Evolutionary conservation across 306 rosid species (phyloP), one percentile per base, ranked within the genome.

Genomic region (Vigna nakashimae): DNA sequence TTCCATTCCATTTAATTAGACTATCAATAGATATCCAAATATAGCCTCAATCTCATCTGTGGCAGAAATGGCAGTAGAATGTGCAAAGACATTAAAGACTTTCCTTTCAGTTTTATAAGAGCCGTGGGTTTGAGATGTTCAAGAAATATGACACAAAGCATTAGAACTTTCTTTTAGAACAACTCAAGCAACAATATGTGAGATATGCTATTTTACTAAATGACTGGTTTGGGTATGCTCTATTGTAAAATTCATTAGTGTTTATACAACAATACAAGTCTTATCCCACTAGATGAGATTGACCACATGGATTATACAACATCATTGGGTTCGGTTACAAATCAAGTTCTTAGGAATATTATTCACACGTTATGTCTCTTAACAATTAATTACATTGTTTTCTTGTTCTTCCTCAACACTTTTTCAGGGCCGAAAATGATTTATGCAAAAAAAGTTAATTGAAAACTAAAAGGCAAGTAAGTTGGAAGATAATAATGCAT

Each of bases 21-120:
- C 50, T 64, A n/a, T 64, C 16, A 64, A 17, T 64, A 1, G 9
- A 38, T 64, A 64, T 64, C 30, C 11, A 55, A 62, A 34, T 8
- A 7, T 65, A 40, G 16, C 9, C 50, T 40, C 17, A 65, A 17
- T 65, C 50, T 64, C 69, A 38, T 52, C 36, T 34, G 24, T 42
- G 60, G 6, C 24, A 24, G 42, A 58, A 59, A 49, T 60, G 71
- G 1, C 22, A 20, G 76, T n/a, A 58, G 50, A 69, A 69, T 58
- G 22, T 58, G 76, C 48, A 53, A 68, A 45, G 38, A 57, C 13
- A 30, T 4, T 20, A 57, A 65, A 78, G 13, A 30, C 30, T 51
- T 24, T 14, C 52, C 48, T 11, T 45, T 69, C 51, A 69, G 70
- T 48, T 67, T 67, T 30, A 16, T 32, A 30, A 42, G 84, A 68